Percentiles rank a stretch among this genome's conserved stretches.
Evolutionary conservation across 208 protist genomes (phyloP).

Genomic region (Leishmania mexicana): DNA sequence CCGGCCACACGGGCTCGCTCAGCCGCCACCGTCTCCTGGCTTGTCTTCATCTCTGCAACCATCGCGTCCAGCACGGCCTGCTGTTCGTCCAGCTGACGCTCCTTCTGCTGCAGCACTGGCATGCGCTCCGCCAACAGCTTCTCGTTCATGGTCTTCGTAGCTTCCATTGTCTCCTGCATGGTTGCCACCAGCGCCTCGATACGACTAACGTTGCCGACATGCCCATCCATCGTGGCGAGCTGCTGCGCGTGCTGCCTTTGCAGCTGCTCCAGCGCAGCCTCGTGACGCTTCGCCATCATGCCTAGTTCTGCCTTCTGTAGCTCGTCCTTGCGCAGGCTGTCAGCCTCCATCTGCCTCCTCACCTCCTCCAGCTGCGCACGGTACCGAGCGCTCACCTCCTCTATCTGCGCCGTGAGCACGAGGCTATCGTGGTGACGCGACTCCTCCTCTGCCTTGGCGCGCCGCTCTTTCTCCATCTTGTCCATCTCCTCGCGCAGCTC

Average conservation of each 20-base stretch:
- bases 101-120: conserved; percentile 48
- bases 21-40: conserved; percentile 63
- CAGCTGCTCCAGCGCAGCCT: conserved; percentile 56
- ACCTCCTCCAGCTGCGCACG: conserved; percentile 73
- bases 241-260: conserved; percentile 64
- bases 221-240: conserved; percentile 48
- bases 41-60: conserved; percentile 58
- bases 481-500: conserved; percentile 73
- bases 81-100: conserved; percentile 65
- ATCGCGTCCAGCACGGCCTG: conserved; percentile 57
- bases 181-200: conserved; percentile 65
- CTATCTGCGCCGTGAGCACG: conserved; percentile 65
- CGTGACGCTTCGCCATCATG: conserved; percentile 75
- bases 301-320: conserved; percentile 64
- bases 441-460: conserved; percentile 50
- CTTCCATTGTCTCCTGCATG: conserved; percentile 72
- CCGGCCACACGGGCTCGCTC: conserved; percentile 66
- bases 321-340: conserved; percentile 68
- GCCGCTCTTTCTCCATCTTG: conserved; percentile 74
- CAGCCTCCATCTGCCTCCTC: conserved; percentile 64
- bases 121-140: conserved; percentile 70
- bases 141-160: conserved; percentile 66
- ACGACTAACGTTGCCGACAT: conserved; percentile 62
- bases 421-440: conserved; percentile 61
- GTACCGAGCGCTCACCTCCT: conserved; percentile 71